phyloP scores from a whole-genome alignment of 139 green algal species.

The Chlamydomonas schloesseri region DNA sequence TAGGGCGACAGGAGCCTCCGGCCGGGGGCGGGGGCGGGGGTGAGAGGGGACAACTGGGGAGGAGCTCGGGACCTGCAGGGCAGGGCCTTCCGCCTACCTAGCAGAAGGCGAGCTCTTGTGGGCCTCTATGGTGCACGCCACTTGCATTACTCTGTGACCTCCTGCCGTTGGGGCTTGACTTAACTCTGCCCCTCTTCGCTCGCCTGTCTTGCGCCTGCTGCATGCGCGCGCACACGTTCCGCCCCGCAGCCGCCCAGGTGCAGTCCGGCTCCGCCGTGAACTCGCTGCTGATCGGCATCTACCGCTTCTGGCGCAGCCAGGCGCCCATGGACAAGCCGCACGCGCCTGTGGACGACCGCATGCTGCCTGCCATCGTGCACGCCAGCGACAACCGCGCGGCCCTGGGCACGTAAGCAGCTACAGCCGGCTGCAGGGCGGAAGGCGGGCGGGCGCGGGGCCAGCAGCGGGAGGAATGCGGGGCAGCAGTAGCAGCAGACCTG shows the following conservation, averaged over 20 bases:
- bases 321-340: constrained; percentile 59
- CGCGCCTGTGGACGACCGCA: constrained; percentile 51
- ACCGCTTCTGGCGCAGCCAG: constrained; percentile 66
- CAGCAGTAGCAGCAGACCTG: neutral
- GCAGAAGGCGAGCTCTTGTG: too few relatives aligned
- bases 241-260: constrained; percentile 51
- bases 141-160: too few relatives aligned
- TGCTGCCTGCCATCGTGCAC: constrained; percentile 55
- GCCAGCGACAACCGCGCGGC: constrained; percentile 46
- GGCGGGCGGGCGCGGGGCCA: neutral
- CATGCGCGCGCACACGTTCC: too few relatives aligned
- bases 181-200: too few relatives aligned
- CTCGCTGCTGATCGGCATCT: constrained; percentile 60
- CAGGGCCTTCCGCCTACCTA: too few relatives aligned
- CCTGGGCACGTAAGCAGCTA: constrained; percentile 48
- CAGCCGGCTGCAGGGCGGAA: neutral
- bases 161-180: too few relatives aligned
- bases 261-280: constrained; percentile 50
- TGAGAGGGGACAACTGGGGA: neutral
- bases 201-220: too few relatives aligned
- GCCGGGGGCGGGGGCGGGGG: too few relatives aligned
- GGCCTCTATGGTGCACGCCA: too few relatives aligned
- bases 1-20: too few relatives aligned
- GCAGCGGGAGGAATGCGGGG: neutral
- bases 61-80: too few relatives aligned